Conservation (phyloP, 2,329 filamentous ascomycete species). For the Colletotrichum truncatum region DNA sequence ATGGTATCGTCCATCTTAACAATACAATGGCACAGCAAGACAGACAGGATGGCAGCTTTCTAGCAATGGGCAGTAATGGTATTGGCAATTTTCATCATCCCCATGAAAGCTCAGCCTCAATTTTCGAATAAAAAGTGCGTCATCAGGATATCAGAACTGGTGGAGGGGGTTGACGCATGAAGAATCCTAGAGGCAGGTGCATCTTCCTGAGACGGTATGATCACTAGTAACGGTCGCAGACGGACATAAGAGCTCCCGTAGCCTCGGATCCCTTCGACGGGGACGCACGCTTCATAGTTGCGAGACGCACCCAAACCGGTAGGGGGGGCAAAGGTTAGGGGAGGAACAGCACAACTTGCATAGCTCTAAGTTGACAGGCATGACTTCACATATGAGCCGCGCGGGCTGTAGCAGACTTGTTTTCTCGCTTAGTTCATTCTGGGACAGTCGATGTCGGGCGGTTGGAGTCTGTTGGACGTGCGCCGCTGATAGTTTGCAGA, state of each 20-base stretch:
- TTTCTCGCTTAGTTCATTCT: slow-evolving; percentile 7
- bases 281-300: background rate
- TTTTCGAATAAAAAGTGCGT: no score
- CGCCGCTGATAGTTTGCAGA: background rate
- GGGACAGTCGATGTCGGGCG: slow-evolving; percentile 21
- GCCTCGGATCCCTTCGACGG: background rate
- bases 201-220: background rate
- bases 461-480: slow-evolving; percentile 18
- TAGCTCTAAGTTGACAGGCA: background rate
- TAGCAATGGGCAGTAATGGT: no score
- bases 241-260: background rate
- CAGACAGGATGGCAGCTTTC: slow-evolving; percentile 6
- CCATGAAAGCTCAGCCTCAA: no score
- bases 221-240: background rate
- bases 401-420: background rate
- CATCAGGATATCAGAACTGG: background rate
- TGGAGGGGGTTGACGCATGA: background rate
- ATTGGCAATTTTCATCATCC: no score
- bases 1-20: slow-evolving; percentile 15
- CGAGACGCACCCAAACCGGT: slow-evolving; percentile 1
- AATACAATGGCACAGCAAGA: slow-evolving; percentile 9
- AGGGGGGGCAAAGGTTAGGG: background rate
- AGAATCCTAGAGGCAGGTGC: background rate
- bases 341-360: background rate
- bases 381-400: background rate